These are phyloP conservation scores for Polyplosphaeria fusca DNA, from an alignment of 495 filamentous ascomycete genomes.

Conservation along the genomic window DNA sequence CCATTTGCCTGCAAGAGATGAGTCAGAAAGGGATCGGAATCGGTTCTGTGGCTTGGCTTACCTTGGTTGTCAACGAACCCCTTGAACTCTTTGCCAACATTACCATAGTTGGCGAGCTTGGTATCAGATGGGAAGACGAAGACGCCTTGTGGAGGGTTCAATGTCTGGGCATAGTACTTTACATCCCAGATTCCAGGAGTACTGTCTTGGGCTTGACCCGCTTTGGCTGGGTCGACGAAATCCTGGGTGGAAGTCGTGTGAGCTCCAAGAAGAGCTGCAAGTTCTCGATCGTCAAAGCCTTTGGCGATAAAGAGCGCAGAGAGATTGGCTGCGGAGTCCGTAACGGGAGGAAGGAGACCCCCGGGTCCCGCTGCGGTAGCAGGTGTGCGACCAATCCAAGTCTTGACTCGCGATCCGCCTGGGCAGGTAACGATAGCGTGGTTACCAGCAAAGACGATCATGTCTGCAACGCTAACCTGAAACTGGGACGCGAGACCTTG, in stretches of 20 bases:
- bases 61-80: conserved; percentile 40
- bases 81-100: conserved; percentile 35
- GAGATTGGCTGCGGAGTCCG: conserved; percentile 25
- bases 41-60: too few relatives aligned
- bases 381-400: conserved; percentile 35
- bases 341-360: conserved; percentile 35
- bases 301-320: conserved; percentile 36
- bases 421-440: conserved; percentile 39
- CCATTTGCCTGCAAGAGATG: too few relatives aligned
- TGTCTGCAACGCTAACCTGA: conserved; percentile 33
- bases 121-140: conserved; percentile 27
- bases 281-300: conserved; percentile 33
- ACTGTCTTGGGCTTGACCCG: conserved; percentile 30
- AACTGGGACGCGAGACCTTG: conserved; percentile 14
- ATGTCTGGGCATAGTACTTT: conserved; percentile 35
- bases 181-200: conserved; percentile 40
- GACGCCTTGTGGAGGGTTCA: conserved; percentile 17
- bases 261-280: conserved; percentile 38
- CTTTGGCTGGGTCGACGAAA: conserved; percentile 11
- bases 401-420: conserved; percentile 32
- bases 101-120: conserved; percentile 11
- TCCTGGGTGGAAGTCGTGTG: conserved; percentile 34
- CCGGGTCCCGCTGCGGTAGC: conserved; percentile 18
- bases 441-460: conserved; percentile 34
- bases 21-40: too few relatives aligned